Evolutionary conservation across 1,284 basidiomycete genomes (phyloP), one percentile per base, ranked within the genome.

Genomic region (Puccinia coronata): DNA sequence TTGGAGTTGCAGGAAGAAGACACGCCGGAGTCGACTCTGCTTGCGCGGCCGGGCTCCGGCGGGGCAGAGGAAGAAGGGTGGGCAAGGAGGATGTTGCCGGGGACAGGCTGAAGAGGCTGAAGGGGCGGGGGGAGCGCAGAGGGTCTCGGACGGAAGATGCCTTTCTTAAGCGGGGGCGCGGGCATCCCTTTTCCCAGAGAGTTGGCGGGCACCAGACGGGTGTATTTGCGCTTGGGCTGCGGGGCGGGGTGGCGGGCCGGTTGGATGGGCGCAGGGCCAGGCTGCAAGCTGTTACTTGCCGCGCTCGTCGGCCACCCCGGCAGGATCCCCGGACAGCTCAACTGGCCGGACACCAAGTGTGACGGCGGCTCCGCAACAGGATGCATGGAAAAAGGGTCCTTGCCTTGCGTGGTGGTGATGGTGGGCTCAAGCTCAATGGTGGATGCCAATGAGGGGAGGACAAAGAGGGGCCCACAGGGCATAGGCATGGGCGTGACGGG

Each of bases 131-230:
- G 59, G 34, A 63, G 28, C 6, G 25, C 34, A 36, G 59, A 65
- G 2, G 76, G 76, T 39, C 76, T 8, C 36, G 76, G 76, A 43
- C 65, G 14, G n/a, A 79, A 79, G 53, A 55, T 69, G 36, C 61
- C 51, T 28, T 69, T 79, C 31, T 70, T 79, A 23, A 73, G 51
- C 36, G 70, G 70, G 1, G 70, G 70, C 23, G 70, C 70, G 1
- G 70, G 70, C 70, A 73, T 73, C 14, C 70, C 70, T 73, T 73
- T 73, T 14, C 70, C 70, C 4, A 72, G 14, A 14, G 36, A 20
- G 18, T 47, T 70, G 25, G 41, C 18, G 2, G 41, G 43, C 5
- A 49, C 43, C 31, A 70, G 23, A 20, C 43, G n/a, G 31, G 67
- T 70, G 28, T 70, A 70, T 70, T 70, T 70, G 14, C 11, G 11